Base-by-base conservation (phyloP, 2,329 filamentous ascomycete species). In the Dactylonectria estremocensis region DNA sequence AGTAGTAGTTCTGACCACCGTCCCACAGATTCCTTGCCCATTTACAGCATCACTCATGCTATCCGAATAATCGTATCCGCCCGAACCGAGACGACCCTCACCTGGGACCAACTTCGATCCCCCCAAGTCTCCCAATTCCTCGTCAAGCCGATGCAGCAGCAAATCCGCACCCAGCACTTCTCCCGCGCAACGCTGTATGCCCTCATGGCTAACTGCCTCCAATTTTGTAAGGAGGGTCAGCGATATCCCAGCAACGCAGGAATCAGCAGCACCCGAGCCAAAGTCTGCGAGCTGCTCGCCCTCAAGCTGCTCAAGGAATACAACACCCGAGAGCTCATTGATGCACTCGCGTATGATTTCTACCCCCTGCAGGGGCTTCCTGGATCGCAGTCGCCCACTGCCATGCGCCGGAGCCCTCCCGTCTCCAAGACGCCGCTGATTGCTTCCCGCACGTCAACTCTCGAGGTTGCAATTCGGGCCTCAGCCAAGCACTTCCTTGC, bases 91-190 rank as follows among this genome's bases (percentile, higher is more conserved):
- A 98, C 95, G 2, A 95, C 94, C 0, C 84, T 98, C 57, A 92
- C 94, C 16, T 98, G 95, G 95, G 95, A 98, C 71, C 95, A 98
- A 80, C 86, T 98, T 69, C 90, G 95, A 70, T 97, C 95, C n/a
- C 95, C 95, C 3, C 95, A 98, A 79, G 92, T 98, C 64, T 97
- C 95, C 16, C 95, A 97, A 78, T 98, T 98, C 79, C 88, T 98
- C 40, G 89, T 98, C 78, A 98, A 98, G 84, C 95, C 95, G 2
- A 96, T 98, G 85, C 94, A 96, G 80, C 93, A 96, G 78, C 92
- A 95, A 79, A 95, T 98, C 70, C 91, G 92, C 68, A 86, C 89
- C 16, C 90, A 93, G 58, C 93, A 97, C 81, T 95, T 97, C 80
- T 95, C 92, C 33, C 89, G 93, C 54, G 95, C 93, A 10, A 96